These are phyloP conservation scores for Mycena amicta DNA, from an alignment of 768 basidiomycete genomes.

Conservation along the genomic window DNA sequence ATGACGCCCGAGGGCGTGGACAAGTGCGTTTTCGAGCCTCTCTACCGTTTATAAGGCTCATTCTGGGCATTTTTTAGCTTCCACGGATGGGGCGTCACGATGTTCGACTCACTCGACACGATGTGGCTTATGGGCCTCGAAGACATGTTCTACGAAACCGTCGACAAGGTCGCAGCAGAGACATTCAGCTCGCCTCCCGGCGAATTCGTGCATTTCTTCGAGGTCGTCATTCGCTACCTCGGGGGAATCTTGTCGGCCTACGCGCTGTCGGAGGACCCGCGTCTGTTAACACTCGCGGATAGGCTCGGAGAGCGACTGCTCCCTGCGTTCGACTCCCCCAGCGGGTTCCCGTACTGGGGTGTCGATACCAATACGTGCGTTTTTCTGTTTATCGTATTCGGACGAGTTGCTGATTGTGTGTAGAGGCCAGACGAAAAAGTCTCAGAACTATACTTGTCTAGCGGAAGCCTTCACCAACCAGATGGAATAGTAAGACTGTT, in stretches of 20 bases:
- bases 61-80: conserved; percentile 44
- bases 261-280: conserved; percentile 25
- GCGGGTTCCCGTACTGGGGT: conserved; percentile 57
- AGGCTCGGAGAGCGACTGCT: conserved; percentile 60
- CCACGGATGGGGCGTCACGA: conserved; percentile 74
- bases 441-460: conserved; percentile 15
- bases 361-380: conserved; percentile 54
- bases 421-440: neutral
- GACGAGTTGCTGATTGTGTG: too few species aligned
- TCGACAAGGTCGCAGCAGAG: conserved; percentile 45
- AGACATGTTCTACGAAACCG: conserved; percentile 62
- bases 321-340: conserved; percentile 57
- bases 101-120: conserved; percentile 81
- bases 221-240: conserved; percentile 27
- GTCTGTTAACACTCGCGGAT: conserved; percentile 54
- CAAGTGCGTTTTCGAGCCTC: conserved; percentile 47
- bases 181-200: conserved; percentile 7
- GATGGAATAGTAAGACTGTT: conserved; percentile 38
- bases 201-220: conserved; percentile 16
- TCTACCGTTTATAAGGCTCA: neutral
- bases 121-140: conserved; percentile 79
- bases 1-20: conserved; percentile 49
- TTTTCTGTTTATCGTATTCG: too few species aligned
- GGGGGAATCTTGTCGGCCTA: conserved; percentile 21
- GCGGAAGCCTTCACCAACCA: conserved; percentile 52